phyloP scores from a whole-genome alignment of 805 yeast species.

The Pichia gijzeniarum region DNA sequence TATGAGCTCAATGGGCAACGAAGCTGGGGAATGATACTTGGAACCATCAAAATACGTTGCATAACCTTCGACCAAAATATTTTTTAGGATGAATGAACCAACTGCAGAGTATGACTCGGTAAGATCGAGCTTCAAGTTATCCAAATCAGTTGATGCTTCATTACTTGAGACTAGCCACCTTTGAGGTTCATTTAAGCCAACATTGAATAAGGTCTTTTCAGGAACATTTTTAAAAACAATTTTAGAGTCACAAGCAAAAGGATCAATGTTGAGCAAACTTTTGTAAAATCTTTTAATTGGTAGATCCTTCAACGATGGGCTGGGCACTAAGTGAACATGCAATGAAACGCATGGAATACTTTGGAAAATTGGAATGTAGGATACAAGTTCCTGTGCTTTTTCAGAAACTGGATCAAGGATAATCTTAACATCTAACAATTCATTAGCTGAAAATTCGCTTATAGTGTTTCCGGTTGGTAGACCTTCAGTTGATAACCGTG shows the following conservation, averaged over 20 bases:
- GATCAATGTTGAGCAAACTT: constrained; percentile 32
- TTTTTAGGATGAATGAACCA: constrained; percentile 46
- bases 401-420: constrained; percentile 71
- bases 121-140: constrained; percentile 46
- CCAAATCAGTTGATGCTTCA: constrained; percentile 51
- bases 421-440: constrained; percentile 45
- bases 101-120: constrained; percentile 30
- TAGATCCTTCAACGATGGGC: constrained; percentile 25
- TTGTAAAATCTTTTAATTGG: constrained; percentile 56
- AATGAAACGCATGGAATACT: constrained; percentile 46
- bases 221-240: constrained; percentile 45
- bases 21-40: constrained; percentile 38
- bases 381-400: constrained; percentile 53
- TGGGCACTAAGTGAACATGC: constrained; percentile 54
- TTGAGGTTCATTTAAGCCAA: constrained; percentile 53
- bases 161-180: constrained; percentile 62
- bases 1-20: constrained; percentile 41
- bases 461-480: constrained; percentile 9
- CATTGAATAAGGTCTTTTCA: constrained; percentile 42
- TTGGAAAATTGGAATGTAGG: constrained; percentile 34
- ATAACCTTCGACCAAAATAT: constrained; percentile 65
- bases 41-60: constrained; percentile 38
- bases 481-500: constrained; percentile 17
- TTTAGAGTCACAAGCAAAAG: constrained; percentile 17
- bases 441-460: constrained; percentile 5